A percentile compares a stretch with the other conserved stretches of the same genome.
These are phyloP conservation scores for Pseudonectria buxi DNA, from an alignment of 2,329 filamentous ascomycete genomes.

Conservation along the genomic window DNA sequence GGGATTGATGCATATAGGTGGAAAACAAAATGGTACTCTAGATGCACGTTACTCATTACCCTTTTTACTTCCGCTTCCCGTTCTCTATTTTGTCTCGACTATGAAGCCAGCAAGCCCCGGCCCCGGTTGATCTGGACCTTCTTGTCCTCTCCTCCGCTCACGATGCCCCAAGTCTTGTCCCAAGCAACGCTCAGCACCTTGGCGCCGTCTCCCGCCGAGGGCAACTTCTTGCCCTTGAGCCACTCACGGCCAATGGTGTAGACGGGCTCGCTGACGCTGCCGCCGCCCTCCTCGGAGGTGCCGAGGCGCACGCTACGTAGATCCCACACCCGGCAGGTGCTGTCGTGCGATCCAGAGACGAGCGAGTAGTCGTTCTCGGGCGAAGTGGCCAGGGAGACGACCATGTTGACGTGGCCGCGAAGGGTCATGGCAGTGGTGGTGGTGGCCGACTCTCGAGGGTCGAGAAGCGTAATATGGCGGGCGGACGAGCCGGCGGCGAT, in stretches of 20 bases:
- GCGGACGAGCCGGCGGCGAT: constrained; percentile 73
- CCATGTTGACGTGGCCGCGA: constrained; percentile 76
- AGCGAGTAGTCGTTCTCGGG: constrained; percentile 72
- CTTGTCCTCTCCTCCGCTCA: constrained; percentile 90
- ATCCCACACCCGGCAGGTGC: constrained; percentile 92
- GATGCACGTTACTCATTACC: constrained; percentile 9
- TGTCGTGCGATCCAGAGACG: constrained; percentile 84
- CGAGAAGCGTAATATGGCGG: constrained; percentile 85
- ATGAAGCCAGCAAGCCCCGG: constrained; percentile 41
- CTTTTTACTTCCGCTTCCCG: constrained; percentile 7
- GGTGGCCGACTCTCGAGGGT: constrained; percentile 72
- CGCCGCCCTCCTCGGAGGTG: constrained; percentile 52
- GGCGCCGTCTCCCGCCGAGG: constrained; percentile 68
- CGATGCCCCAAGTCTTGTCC: constrained; percentile 81
- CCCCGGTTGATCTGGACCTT: constrained; percentile 84
- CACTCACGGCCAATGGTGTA: constrained; percentile 71
- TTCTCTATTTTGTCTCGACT: constrained; percentile 10
- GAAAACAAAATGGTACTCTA: constrained; percentile 5
- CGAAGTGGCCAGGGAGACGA: constrained; percentile 42
- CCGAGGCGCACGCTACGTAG: constrained; percentile 62
- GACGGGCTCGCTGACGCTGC: constrained; percentile 65
- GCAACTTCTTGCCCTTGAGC: constrained; percentile 55
- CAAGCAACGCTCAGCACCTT: constrained; percentile 89
- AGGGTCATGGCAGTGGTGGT: constrained; percentile 84
- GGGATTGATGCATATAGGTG: background rate